phyloP scores from a whole-genome alignment of 1,139 yeast species.

The Kazachstania sp. region DNA sequence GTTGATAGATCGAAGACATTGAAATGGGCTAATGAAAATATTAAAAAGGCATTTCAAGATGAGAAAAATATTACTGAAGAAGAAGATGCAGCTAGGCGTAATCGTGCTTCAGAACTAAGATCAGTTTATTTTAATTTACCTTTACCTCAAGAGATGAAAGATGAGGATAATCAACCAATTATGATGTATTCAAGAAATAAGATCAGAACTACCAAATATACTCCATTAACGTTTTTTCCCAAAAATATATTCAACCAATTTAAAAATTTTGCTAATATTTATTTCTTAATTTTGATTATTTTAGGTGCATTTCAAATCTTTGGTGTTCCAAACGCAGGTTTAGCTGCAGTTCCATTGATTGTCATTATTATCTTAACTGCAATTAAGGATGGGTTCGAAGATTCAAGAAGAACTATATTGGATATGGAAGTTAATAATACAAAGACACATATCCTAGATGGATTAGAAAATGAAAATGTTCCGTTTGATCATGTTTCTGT shows the following conservation, averaged over 20 bases:
- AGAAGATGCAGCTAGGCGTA: conserved; percentile 19
- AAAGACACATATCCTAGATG: conserved; percentile 65
- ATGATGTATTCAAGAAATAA: conserved; percentile 69
- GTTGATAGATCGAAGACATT: conserved; percentile 28
- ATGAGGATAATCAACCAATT: conserved; percentile 55
- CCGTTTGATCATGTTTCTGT: conserved; percentile 45
- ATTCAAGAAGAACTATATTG: conserved; percentile 70
- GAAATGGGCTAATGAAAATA: conserved; percentile 32
- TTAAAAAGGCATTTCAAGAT: conserved; percentile 27
- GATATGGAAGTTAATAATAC: conserved; percentile 86
- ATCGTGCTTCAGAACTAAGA: conserved; percentile 35
- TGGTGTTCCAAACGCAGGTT: conserved; percentile 84
- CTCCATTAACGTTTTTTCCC: conserved; percentile 83
- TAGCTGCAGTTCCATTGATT: conserved; percentile 88
- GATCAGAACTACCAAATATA: conserved; percentile 91
- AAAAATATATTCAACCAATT: conserved; percentile 75
- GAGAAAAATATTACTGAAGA: conserved; percentile 14
- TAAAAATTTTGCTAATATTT: conserved; percentile 80
- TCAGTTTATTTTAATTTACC: conserved; percentile 59
- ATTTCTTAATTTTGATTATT: conserved; percentile 72
- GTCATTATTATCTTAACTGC: conserved; percentile 87
- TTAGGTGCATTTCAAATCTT: conserved; percentile 82
- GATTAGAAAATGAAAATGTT: conserved; percentile 67
- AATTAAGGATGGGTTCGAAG: conserved; percentile 91
- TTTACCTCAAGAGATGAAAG: conserved; percentile 54